phyloP scores from a whole-genome alignment of 2,329 filamentous ascomycete genomes.

The Aspergillus sojae region DNA sequence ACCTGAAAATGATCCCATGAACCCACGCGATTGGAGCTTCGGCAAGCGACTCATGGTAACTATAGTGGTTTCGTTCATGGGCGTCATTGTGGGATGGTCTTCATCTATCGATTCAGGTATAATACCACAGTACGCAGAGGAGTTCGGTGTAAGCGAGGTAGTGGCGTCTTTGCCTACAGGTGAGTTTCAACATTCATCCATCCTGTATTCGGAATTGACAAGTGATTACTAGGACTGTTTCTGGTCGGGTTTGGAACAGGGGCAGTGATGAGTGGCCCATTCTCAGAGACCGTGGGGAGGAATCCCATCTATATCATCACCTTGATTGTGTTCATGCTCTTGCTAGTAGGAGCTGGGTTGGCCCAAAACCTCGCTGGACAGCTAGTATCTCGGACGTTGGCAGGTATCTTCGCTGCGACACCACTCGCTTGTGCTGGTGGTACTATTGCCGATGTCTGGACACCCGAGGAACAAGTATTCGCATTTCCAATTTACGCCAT shows the following conservation, averaged over 20 bases:
- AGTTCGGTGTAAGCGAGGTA: conserved; percentile 54
- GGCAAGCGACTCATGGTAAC: conserved; percentile 42
- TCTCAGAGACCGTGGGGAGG: conserved; percentile 52
- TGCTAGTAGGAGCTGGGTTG: conserved; percentile 50
- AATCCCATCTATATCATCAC: conserved; percentile 54
- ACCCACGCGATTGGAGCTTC: conserved; percentile 45
- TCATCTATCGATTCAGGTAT: conserved; percentile 57
- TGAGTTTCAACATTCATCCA: background rate
- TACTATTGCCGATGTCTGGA: conserved; percentile 50
- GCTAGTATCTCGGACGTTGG: conserved; percentile 53
- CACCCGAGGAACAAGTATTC: conserved; percentile 49
- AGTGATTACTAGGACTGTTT: conserved; percentile 21
- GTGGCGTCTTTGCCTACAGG: conserved; percentile 52
- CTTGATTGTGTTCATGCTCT: conserved; percentile 50
- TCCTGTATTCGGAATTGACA: background rate
- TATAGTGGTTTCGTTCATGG: conserved; percentile 50
- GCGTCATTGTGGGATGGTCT: conserved; percentile 53
- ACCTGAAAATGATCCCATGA: conserved; percentile 31
- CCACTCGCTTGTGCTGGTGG: conserved; percentile 50
- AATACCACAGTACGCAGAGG: conserved; percentile 46
- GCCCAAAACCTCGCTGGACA: conserved; percentile 51
- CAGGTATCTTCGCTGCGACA: conserved; percentile 50
- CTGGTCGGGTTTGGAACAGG: conserved; percentile 53
- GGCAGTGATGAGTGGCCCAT: conserved; percentile 50
- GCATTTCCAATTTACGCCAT: conserved; percentile 55